A percentile compares a stretch with the other conserved stretches of the same genome.
These are phyloP conservation scores for Sphaceloma murrayae DNA, from an alignment of 2,329 filamentous ascomycete species.

Conservation along the genomic window DNA sequence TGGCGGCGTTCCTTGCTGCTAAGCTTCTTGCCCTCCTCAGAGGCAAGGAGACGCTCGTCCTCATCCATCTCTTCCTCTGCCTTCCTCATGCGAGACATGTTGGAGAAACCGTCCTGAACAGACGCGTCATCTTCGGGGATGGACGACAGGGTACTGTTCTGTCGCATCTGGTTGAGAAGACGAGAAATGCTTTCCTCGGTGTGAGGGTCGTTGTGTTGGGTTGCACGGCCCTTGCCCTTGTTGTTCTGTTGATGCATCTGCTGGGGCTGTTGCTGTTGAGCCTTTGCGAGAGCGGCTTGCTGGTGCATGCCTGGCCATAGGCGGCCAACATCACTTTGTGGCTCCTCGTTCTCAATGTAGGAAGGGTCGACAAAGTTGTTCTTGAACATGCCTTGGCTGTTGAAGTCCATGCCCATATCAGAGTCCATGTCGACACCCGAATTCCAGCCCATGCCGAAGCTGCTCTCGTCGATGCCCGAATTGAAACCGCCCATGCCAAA, in stretches of 20 bases:
- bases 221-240: slow-evolving; percentile 35
- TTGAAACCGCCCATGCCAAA: slow-evolving; percentile 40
- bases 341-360: slow-evolving; percentile 55
- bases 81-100: slow-evolving; percentile 63
- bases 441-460: slow-evolving; percentile 48
- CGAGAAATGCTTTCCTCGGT: slow-evolving; percentile 87
- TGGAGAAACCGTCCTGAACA: slow-evolving; percentile 30
- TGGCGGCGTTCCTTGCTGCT: slow-evolving; percentile 94
- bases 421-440: slow-evolving; percentile 41
- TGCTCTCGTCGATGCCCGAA: slow-evolving; percentile 59
- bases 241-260: slow-evolving; percentile 24
- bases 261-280: slow-evolving; percentile 28
- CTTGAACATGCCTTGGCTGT: slow-evolving; percentile 54
- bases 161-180: slow-evolving; percentile 83
- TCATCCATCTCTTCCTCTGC: slow-evolving; percentile 99
- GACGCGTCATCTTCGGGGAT: slow-evolving; percentile 36
- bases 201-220: slow-evolving; percentile 31
- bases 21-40: slow-evolving; percentile 98
- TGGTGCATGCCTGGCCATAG: slow-evolving; percentile 93
- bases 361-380: slow-evolving; percentile 63
- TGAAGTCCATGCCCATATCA: slow-evolving; percentile 60
- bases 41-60: slow-evolving; percentile 86
- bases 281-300: slow-evolving; percentile 56
- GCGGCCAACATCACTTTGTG: slow-evolving; percentile 50
- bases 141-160: slow-evolving; percentile 53